Evolutionary conservation across 78 protist genomes (phyloP), one percentile per base, ranked within the genome.

Genomic region (Andalucia godoyi): DNA sequence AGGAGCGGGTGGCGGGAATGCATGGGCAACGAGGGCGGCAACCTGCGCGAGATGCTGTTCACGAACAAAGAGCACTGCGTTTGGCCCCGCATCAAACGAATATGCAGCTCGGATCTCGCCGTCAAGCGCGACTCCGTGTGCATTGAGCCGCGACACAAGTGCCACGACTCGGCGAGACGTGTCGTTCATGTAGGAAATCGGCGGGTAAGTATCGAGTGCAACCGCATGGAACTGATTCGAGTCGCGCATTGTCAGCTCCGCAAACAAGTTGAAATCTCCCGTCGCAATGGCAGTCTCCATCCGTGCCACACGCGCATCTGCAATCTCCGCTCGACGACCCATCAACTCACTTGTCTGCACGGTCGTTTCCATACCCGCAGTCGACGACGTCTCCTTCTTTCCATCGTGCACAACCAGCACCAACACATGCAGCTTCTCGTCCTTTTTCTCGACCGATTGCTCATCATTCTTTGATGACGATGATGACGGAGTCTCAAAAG

Each of bases 61-160:
- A 2, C 52, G 74, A 29, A 45, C 18, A 57, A 81, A 89, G 53
- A 94, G 12, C 46, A 91, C 86, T 1, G 95, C 89, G 75, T 97
- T 97, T 18, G 99, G 95, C 0, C 99, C 99, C 2, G 99, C 99
- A 65, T 97, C 99, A 58, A 85, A 97, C 0, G 99, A 94, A 83
- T 97, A 97, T 29, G 90, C 97, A 4, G 81, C 90, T 60, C 60
- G 36, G 42, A 18, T 8, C 9, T 2, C 1, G 23, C 71, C 69
- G 7, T 10, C 0, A n/a, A n/a, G n/a, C n/a, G n/a, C n/a, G n/a
- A n/a, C n/a, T n/a, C n/a, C n/a, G 5, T 25, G 17, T 37, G 42
- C 75, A 72, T 91, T 92, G 74, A 33, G 66, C n/a, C 38, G 54
- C 33, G 72, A 65, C n/a, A 86, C 29, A 1, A 91, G 2, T 17